phyloP scores from a whole-genome alignment of 495 filamentous ascomycete species.

The Hypoxylon lienhwacheense region DNA sequence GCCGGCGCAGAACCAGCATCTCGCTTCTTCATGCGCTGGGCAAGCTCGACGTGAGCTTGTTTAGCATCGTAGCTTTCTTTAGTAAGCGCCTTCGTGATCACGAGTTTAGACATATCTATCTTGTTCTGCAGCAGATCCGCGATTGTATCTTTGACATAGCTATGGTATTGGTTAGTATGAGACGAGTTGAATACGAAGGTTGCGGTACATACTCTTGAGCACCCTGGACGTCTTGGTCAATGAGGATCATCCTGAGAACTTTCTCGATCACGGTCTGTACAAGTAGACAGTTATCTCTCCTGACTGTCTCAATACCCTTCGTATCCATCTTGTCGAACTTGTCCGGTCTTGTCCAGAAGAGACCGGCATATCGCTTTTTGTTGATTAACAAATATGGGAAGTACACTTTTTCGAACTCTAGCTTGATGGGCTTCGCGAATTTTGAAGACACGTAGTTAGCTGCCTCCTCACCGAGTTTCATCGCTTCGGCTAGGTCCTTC shows the following conservation, averaged over 20 bases:
- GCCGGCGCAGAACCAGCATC: conserved; percentile 93
- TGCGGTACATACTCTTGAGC: conserved; percentile 80
- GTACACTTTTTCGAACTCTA: conserved; percentile 99
- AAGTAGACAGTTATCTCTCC: conserved; percentile 91
- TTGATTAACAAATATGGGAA: conserved; percentile 98
- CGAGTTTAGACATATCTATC: conserved; percentile 97
- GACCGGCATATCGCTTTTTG: conserved; percentile 97
- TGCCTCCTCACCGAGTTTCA: conserved; percentile 93
- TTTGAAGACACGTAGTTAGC: conserved; percentile 83
- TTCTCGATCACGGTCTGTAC: conserved; percentile 98
- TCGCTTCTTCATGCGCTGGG: conserved; percentile 91
- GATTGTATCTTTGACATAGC: conserved; percentile 95
- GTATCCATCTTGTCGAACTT: conserved; percentile 99
- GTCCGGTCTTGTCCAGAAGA: conserved; percentile 94
- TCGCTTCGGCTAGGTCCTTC: conserved; percentile 76
- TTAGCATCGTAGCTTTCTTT: conserved; percentile 81
- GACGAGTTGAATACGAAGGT: background rate
- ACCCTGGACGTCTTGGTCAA: conserved; percentile 83
- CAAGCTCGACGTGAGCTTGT: conserved; percentile 94
- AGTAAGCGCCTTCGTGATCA: conserved; percentile 95
- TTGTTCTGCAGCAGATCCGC: conserved; percentile 96
- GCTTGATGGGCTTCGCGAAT: conserved; percentile 94
- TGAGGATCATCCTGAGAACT: conserved; percentile 90
- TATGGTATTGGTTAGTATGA: conserved; percentile 43
- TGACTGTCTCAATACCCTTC: conserved; percentile 98